Percentiles rank a stretch among this genome's conserved stretches.
Evolutionary conservation across 2,329 filamentous ascomycete genomes (phyloP).

Genomic region (Arthrobotrys iridis): DNA sequence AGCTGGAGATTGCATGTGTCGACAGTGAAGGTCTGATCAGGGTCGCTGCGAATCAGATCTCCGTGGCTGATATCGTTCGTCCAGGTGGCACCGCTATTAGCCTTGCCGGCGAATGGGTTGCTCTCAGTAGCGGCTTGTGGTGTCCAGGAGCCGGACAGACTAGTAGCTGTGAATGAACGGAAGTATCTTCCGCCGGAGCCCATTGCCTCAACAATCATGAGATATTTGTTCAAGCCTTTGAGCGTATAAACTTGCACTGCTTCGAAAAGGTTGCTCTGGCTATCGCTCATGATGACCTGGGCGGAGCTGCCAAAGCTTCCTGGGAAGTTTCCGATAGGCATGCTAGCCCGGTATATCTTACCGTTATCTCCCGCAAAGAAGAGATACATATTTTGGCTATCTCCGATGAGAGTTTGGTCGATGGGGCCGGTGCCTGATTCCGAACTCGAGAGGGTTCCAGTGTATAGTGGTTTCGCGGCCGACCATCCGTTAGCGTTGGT

Average conservation of each 20-base stretch:
- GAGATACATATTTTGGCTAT: constrained; percentile 71
- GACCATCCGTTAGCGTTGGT: constrained; percentile 70
- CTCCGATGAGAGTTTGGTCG: constrained; percentile 73
- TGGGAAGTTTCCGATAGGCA: constrained; percentile 72
- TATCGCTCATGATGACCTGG: constrained; percentile 67
- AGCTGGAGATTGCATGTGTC: constrained; percentile 73
- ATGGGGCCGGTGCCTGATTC: constrained; percentile 67
- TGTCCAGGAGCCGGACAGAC: constrained; percentile 70
- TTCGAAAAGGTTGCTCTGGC: constrained; percentile 71
- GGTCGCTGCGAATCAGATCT: constrained; percentile 68
- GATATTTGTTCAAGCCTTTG: constrained; percentile 67
- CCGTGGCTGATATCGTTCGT: constrained; percentile 74
- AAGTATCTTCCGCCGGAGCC: constrained; percentile 71
- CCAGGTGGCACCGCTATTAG: constrained; percentile 73
- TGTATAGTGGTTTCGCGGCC: constrained; percentile 67
- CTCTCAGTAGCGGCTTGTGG: constrained; percentile 63
- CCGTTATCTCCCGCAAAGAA: constrained; percentile 76
- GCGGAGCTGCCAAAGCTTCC: constrained; percentile 68
- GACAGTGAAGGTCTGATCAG: constrained; percentile 72
- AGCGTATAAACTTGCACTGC: constrained; percentile 74
- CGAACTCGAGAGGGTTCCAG: constrained; percentile 65
- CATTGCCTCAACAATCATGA: constrained; percentile 75
- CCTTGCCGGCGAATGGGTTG: constrained; percentile 72
- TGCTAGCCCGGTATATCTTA: constrained; percentile 72
- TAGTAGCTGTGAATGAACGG: constrained; percentile 72